A percentile compares a stretch with the other conserved stretches of the same genome.
Conservation (phyloP, 169 alveolate species). For the Neospora caninum region DNA sequence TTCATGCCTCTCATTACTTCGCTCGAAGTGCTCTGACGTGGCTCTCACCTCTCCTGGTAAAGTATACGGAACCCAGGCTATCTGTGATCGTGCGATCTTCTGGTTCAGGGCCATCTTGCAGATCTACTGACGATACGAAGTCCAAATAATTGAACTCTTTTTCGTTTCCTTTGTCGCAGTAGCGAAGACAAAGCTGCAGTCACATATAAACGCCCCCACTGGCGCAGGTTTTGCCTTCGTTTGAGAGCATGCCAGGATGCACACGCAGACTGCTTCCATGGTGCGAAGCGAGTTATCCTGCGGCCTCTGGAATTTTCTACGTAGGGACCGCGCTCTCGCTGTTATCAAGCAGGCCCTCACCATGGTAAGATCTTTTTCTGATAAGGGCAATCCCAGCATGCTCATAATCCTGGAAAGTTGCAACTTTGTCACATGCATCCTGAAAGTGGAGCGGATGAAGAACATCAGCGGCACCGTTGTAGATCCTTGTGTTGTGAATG, state of each 20-base stretch:
- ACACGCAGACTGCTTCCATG: too few relatives aligned
- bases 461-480: neutral
- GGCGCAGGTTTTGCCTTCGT: neutral
- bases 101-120: neutral
- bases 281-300: too few relatives aligned
- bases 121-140: slow-evolving; percentile 83
- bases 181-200: slow-evolving; percentile 74
- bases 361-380: slow-evolving; percentile 72
- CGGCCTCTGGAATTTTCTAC: too few relatives aligned
- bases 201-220: neutral
- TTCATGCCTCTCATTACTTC: too few relatives aligned
- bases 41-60: neutral
- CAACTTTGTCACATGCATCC: slow-evolving; percentile 81
- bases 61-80: neutral
- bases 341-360: neutral
- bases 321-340: too few relatives aligned
- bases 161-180: slow-evolving; percentile 82
- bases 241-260: neutral
- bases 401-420: slow-evolving; percentile 82
- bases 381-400: slow-evolving; percentile 74
- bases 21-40: neutral
- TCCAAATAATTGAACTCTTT: slow-evolving; percentile 86
- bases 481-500: neutral
- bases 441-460: neutral
- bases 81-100: slow-evolving; percentile 12